Conservation (phyloP, 495 filamentous ascomycete species). For the Neurospora pannonica region DNA sequence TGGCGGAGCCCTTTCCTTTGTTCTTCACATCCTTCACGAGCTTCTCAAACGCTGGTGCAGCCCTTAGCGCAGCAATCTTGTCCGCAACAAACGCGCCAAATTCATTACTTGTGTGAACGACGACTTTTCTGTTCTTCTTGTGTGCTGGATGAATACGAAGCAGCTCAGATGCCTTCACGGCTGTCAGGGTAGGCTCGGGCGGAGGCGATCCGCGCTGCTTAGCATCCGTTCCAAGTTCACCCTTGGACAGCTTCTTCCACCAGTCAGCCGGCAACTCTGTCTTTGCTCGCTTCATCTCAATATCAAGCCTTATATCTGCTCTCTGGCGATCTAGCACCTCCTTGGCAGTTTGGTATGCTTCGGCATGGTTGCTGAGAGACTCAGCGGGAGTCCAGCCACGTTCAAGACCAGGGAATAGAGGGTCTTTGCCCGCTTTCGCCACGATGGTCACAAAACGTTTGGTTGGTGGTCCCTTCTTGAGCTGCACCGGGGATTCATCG, state of each 20-base stretch:
- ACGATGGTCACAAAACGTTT: slow-evolving; percentile 21
- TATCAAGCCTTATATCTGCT: slow-evolving; percentile 16
- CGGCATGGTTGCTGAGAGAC: slow-evolving; percentile 18
- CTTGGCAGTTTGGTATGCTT: slow-evolving; percentile 15
- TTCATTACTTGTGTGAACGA: not conserved
- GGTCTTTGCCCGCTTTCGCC: slow-evolving; percentile 14
- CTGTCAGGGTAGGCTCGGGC: slow-evolving; percentile 9
- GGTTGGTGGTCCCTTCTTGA: slow-evolving; percentile 18
- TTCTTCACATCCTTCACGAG: not conserved
- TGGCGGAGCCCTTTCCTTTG: slow-evolving; percentile 5
- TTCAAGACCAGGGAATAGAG: slow-evolving; percentile 15
- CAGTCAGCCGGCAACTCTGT: slow-evolving; percentile 19
- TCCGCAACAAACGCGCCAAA: slow-evolving; percentile 4
- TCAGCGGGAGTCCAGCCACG: slow-evolving; percentile 20
- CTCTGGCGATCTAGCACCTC: slow-evolving; percentile 13
- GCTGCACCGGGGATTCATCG: slow-evolving; percentile 11
- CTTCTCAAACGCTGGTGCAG: slow-evolving; percentile 6
- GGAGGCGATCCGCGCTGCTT: slow-evolving; percentile 6
- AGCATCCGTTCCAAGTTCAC: not conserved
- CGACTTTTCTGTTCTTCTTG: slow-evolving; percentile 6
- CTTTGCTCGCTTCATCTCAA: slow-evolving; percentile 14
- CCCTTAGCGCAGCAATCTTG: slow-evolving; percentile 5
- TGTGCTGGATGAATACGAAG: slow-evolving; percentile 16
- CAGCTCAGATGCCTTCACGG: slow-evolving; percentile 10
- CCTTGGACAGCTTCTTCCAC: slow-evolving; percentile 12